Base-by-base conservation (phyloP, 139 green algal species). In the Diplosphaera chodatii region DNA sequence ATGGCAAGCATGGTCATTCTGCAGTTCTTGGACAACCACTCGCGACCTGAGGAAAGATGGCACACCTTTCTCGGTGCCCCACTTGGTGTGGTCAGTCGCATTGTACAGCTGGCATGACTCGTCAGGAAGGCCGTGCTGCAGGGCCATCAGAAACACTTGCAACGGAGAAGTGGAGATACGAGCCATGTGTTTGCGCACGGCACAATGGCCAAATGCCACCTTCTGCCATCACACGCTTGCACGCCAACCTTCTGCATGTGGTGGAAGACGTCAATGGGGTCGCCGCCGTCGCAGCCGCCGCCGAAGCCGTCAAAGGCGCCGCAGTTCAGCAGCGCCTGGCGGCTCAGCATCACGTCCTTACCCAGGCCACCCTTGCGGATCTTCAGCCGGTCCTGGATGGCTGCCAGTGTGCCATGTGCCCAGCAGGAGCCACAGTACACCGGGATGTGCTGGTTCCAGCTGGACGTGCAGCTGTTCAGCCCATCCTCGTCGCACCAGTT, bases 401-500 rank as follows among this genome's bases (percentile, higher is more conserved):
- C 84, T n/a, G 82, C 81, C 22, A 76, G 68, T 32, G 74, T 82
- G 65, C 78, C 85, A 55, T 90, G 85, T 32, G 78, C 76, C 80
- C 80, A 90, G 75, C 85, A 90, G 37, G 62, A 69, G 32, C 85
- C 85, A 34, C 85, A 90, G 69, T 90, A 90, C 25, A 79, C 37
- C 8, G 77, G 81, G 25, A 79, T 75, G 29, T 86, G 71, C 75
- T 78, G 77, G n/a, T n/a, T n/a, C n/a, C n/a, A n/a, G n/a, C n/a
- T n/a, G n/a, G n/a, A n/a, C 16, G 64, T 70, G 41, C 83, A 64
- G 67, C 73, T 31, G 32, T 67, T 72, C 25, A 27, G 40, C 1
- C 79, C 79, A 29, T 83, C 29, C 1, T 71, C 31, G 68, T 84
- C 63, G 37, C 66, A 56, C 79, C 79, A 84, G 56, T 72, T 56